Evolutionary conservation across 140 eudicot genomes (phyloP), one percentile per base, ranked within the genome.

Genomic region (Flaveria floridana): DNA sequence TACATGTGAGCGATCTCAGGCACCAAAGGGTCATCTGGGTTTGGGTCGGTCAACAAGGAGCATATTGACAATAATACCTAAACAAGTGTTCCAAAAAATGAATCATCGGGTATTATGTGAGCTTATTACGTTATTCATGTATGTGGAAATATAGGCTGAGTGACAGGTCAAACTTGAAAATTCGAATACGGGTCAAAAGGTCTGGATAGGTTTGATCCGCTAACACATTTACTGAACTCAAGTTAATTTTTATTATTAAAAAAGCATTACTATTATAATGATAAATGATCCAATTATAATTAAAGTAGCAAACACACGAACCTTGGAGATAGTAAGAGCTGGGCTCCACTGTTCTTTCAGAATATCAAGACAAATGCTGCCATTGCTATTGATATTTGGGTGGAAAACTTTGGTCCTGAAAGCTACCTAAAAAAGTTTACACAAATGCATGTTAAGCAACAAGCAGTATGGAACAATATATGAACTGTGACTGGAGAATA

Each of bases 281-380:
- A 53, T 47, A 3, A 34, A 14, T 61, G 71, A 9, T 56, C 64
- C 14, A 13, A 10, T 0, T 59, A 42, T 67, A 34, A 5, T 4
- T 68, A 30, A 73, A 64, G 20, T 57, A n/a, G 28, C 16, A 50
- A 65, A 59, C 23, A 28, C 18, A 68, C 57, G 19, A 55, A 86
- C 90, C 87, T 86, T 86, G n/a, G 90, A 86, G 34, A 86, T 83
- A 2, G 87, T 86, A 65, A 83, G 75, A 62, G 89, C 87, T 30
- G 89, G 89, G 76, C 89, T 85, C 89, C 87, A 85, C 28, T 85
- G 87, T 71, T 86, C 87, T 67, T 83, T 86, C 62, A 86, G 78
- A 65, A 83, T 86, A 78, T 86, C 90, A 73, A 86, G 90, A 75
- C 90, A 86, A 68, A 86, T 86, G 85, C 87, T 83, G 53, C 90